These are phyloP conservation scores for Vanderwaltozyma yarrowii DNA, from an alignment of 805 yeast species.

Conservation along the genomic window DNA sequence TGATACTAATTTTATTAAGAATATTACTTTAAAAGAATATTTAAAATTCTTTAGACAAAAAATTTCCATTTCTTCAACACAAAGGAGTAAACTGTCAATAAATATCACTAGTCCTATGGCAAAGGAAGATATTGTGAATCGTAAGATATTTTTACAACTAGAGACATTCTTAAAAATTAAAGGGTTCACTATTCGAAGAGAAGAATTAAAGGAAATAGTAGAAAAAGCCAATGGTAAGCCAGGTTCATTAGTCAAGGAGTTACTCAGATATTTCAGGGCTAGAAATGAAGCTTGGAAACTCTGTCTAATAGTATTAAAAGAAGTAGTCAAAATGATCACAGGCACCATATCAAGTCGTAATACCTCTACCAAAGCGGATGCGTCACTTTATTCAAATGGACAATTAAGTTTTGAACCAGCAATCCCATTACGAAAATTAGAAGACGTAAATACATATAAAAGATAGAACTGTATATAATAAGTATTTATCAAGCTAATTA, in stretches of 20 bases:
- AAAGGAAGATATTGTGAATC: conserved; percentile 29
- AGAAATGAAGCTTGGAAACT: conserved; percentile 35
- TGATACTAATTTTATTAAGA: conserved; percentile 26
- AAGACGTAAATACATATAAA: conserved; percentile 4
- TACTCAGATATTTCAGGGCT: conserved; percentile 34
- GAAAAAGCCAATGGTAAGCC: conserved; percentile 32
- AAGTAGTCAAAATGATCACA: conserved; percentile 23
- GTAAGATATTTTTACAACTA: conserved; percentile 32
- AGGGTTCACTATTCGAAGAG: conserved; percentile 37
- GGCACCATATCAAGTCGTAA: too few relatives aligned
- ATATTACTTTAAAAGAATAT: conserved; percentile 28
- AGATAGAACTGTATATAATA: too few relatives aligned
- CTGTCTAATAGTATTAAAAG: conserved; percentile 28
- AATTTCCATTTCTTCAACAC: conserved; percentile 30
- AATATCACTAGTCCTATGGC: conserved; percentile 32
- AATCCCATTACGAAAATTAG: conserved; percentile 3
- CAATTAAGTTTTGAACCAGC: too few relatives aligned
- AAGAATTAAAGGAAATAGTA: conserved; percentile 32
- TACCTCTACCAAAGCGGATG: too few relatives aligned
- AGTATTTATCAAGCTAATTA: too few relatives aligned
- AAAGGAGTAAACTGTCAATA: conserved; percentile 34
- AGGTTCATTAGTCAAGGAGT: conserved; percentile 29
- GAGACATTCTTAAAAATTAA: conserved; percentile 37
- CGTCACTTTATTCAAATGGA: too few relatives aligned
- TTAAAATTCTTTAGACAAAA: conserved; percentile 27